phyloP scores from a whole-genome alignment of 257 asterid genomes.

The Anisodus acutangulus region DNA sequence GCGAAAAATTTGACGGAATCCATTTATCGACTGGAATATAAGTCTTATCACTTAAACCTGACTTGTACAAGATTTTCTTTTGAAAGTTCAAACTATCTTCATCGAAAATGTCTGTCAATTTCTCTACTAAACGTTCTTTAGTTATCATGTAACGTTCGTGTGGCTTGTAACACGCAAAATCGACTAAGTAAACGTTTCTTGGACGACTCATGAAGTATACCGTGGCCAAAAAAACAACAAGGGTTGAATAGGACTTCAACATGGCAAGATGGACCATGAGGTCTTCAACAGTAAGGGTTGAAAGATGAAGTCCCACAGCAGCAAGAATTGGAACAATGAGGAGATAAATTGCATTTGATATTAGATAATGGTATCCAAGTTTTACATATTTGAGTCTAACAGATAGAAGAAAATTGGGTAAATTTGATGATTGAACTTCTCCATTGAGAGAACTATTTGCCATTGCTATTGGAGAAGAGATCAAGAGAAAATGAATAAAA shows the following conservation, averaged over 20 bases:
- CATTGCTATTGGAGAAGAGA: not conserved
- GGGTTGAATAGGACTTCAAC: constrained; percentile 40
- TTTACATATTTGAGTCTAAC: constrained; percentile 49
- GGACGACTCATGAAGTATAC: constrained; percentile 45
- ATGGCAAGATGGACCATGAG: constrained; percentile 39
- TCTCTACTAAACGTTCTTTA: constrained; percentile 36
- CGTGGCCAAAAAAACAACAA: constrained; percentile 38
- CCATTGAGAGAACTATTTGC: constrained; percentile 18
- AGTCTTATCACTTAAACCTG: constrained; percentile 48
- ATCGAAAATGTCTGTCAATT: constrained; percentile 25
- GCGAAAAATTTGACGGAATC: constrained; percentile 18
- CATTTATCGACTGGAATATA: constrained; percentile 33
- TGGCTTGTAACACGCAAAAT: constrained; percentile 58
- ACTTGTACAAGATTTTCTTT: constrained; percentile 45
- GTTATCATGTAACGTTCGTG: constrained; percentile 35
- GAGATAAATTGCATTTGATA: constrained; percentile 49
- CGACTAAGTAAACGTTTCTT: constrained; percentile 45
- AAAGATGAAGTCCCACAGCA: constrained; percentile 41
- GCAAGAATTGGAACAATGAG: constrained; percentile 40
- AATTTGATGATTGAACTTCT: constrained; percentile 6
- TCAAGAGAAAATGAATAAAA: not conserved
- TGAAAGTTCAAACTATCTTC: constrained; percentile 42
- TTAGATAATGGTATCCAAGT: constrained; percentile 49
- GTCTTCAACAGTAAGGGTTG: constrained; percentile 35
- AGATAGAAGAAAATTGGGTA: constrained; percentile 34